Percentiles rank a stretch among this genome's conserved stretches.
phyloP scores from a whole-genome alignment of 2,329 filamentous ascomycete genomes.

The Neofusicoccum sp. region DNA sequence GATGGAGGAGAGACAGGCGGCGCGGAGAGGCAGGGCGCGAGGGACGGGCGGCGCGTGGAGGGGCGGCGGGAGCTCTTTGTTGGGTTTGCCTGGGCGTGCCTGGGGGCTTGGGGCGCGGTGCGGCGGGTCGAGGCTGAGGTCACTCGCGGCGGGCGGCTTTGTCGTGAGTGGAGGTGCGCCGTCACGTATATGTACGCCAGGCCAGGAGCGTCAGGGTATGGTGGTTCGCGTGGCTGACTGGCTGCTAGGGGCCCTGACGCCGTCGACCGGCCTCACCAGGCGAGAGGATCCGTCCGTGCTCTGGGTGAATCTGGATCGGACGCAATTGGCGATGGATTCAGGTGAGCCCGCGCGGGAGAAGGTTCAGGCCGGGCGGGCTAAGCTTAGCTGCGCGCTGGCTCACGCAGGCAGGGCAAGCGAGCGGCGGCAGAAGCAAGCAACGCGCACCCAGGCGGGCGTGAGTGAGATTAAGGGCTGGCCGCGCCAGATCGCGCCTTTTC shows the following conservation, averaged over 20 bases:
- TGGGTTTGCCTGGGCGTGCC: conserved; percentile 32
- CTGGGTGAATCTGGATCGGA: conserved; percentile 40
- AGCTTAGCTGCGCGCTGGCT: conserved; percentile 11
- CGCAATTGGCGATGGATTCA: conserved; percentile 31
- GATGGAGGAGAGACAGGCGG: conserved; percentile 11
- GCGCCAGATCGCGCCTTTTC: conserved; percentile 15
- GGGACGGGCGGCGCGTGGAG: conserved; percentile 3
- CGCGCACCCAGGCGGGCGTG: not conserved
- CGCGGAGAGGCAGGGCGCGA: not conserved
- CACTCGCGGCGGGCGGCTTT: conserved; percentile 14
- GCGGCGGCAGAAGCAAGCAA: conserved; percentile 16
- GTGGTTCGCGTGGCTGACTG: conserved; percentile 43
- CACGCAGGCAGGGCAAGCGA: conserved; percentile 8
- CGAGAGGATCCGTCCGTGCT: conserved; percentile 35
- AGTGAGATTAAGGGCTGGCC: conserved; percentile 16
- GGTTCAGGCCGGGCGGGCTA: conserved; percentile 13
- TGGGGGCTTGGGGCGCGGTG: conserved; percentile 30
- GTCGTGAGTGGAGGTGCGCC: conserved; percentile 28
- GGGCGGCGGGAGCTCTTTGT: not conserved
- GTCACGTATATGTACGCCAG: conserved; percentile 44
- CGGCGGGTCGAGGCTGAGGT: conserved; percentile 10
- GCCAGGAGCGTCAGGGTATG: conserved; percentile 36
- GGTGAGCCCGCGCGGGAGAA: conserved; percentile 25
- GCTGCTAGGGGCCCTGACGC: conserved; percentile 31
- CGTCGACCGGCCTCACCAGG: conserved; percentile 16